Evolutionary conservation across 805 yeast species (phyloP).

Genomic region (Tetrapisispora iriomotensis): DNA sequence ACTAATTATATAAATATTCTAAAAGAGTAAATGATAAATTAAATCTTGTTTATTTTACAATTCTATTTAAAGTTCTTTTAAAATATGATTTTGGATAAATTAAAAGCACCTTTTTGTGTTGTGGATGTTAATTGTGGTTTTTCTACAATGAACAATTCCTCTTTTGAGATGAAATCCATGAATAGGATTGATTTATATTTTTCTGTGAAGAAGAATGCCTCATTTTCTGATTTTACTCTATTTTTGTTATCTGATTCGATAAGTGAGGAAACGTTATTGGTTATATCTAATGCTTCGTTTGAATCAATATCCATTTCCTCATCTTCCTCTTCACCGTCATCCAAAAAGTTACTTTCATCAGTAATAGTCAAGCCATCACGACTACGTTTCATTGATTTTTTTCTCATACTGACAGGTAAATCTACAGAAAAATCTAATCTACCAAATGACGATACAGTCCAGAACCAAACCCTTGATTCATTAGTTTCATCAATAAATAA

Average conservation of each 20-base stretch:
- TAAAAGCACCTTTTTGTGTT: conserved; percentile 51
- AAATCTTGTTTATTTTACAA: not conserved
- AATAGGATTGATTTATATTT: conserved; percentile 65
- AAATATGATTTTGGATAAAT: conserved; percentile 44
- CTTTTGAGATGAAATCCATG: conserved; percentile 43
- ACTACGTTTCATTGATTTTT: conserved; percentile 30
- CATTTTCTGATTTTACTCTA: conserved; percentile 22
- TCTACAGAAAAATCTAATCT: conserved; percentile 57
- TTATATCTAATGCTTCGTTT: conserved; percentile 7
- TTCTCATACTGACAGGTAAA: conserved; percentile 36
- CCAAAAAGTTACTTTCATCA: conserved; percentile 31
- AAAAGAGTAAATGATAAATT: no score
- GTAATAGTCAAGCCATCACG: conserved; percentile 37
- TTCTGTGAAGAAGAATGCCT: conserved; percentile 63
- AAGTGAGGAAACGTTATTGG: conserved; percentile 5
- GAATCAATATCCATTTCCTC: conserved; percentile 23
- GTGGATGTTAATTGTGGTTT: conserved; percentile 54
- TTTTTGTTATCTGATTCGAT: conserved; percentile 16
- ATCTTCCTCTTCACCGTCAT: conserved; percentile 27
- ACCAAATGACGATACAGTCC: conserved; percentile 76
- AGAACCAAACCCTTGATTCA: conserved; percentile 59
- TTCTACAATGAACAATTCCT: conserved; percentile 66
- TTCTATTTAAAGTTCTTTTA: conserved; percentile 12
- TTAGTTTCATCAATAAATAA: conserved; percentile 41
- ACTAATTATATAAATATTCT: no score